phyloP scores from a whole-genome alignment of 2,329 filamentous ascomycete genomes.

The Sarocladium strictum region DNA sequence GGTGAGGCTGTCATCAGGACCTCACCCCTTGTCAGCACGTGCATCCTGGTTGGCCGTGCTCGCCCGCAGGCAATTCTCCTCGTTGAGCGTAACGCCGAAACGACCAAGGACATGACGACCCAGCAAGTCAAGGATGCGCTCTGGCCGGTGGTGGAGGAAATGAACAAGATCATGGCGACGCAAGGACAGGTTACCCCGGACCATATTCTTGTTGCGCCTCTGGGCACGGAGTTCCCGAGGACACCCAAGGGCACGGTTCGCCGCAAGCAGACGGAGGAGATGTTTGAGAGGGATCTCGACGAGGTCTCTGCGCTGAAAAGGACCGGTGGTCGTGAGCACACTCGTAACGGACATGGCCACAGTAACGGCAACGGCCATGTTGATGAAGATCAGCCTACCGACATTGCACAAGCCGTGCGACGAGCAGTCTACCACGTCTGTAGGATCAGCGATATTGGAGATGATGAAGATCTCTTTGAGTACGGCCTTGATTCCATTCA shows the following conservation, averaged over 20 bases:
- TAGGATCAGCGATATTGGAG: slow-evolving; percentile 13
- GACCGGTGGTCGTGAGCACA: too few relatives aligned
- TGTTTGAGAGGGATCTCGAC: slow-evolving; percentile 39
- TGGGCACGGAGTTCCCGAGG: slow-evolving; percentile 35
- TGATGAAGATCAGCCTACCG: slow-evolving; percentile 11
- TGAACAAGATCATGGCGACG: slow-evolving; percentile 36
- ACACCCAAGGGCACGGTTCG: slow-evolving; percentile 42
- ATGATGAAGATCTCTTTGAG: slow-evolving; percentile 30
- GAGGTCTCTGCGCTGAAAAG: too few relatives aligned
- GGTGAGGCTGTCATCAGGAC: slow-evolving; percentile 27
- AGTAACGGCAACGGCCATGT: not conserved
- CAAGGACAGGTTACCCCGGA: slow-evolving; percentile 39
- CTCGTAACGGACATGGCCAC: too few relatives aligned
- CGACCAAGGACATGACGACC: slow-evolving; percentile 8
- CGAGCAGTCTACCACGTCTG: not conserved
- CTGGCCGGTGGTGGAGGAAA: slow-evolving; percentile 36
- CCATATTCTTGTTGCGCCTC: slow-evolving; percentile 31
- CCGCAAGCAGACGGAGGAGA: slow-evolving; percentile 28
- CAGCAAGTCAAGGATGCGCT: slow-evolving; percentile 20
- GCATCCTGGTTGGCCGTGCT: slow-evolving; percentile 27
- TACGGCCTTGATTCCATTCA: slow-evolving; percentile 34
- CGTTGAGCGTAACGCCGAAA: slow-evolving; percentile 27
- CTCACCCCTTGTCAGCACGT: slow-evolving; percentile 23
- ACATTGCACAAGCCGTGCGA: not conserved
- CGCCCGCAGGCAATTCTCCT: slow-evolving; percentile 20